Evolutionary conservation across 2,329 filamentous ascomycete species (phyloP), one percentile per base, ranked within the genome.

Genomic region (Camptophora hylomeconis): DNA sequence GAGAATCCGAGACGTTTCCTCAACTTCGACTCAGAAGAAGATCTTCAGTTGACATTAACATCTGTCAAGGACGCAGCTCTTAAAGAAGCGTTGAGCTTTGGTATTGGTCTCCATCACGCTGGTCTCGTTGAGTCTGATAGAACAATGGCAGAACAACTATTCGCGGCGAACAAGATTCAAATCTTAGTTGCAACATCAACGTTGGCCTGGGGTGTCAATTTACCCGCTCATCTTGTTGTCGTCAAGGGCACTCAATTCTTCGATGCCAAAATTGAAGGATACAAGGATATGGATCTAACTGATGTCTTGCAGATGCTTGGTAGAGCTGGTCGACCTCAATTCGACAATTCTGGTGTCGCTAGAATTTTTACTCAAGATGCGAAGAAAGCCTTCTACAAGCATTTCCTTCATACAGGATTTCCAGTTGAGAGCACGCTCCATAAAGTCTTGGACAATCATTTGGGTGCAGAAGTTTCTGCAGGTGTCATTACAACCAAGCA

Each of bases 321-420:
- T 44, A 78, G 89, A 56, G 89, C 89, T 8, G 89, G 89, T 10
- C 80, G 89, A 38, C 89, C 89, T 3, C 89, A 98, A 50, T 98
- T 98, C 51, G 89, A 98, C 54, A 80, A 77, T 30, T 92, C 86
- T 0, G 89, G 92, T 41, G 92, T 98, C 33, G 92, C 89, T 7
- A 77, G 87, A 17, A 98, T 98, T 49, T 93, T 98, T 50, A 98
- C 89, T 0, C 86, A 98, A 47, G 86, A 95, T 46, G 65, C 87
- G 2, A 98, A 95, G 65, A 98, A 98, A 57, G 83, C 92, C 35
- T 98, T 98, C 55, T 98, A 98, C 60, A 98, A 98, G 61, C 89
- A 98, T 57, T 98, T 98, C 60, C 58, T 98, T 31, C 89, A 98
- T 50, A 95, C 87, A 1, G 92, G 89, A 2, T 98, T 98, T 52